Evolutionary conservation across 176 grass and related monocot species (phyloP), one percentile per base, ranked within the genome.

Genomic region (Dendrocalamus sinicus): DNA sequence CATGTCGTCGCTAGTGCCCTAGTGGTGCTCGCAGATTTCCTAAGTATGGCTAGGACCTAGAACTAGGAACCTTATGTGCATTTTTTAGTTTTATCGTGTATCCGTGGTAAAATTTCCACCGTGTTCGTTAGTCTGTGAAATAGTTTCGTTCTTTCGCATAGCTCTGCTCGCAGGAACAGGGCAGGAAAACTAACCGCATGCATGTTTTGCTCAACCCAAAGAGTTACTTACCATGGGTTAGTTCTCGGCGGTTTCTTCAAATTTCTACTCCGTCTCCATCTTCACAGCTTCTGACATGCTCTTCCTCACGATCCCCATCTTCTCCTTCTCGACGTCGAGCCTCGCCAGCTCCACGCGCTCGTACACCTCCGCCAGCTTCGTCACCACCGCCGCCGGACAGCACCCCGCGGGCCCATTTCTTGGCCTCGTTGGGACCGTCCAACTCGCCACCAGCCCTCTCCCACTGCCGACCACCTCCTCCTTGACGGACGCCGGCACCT

Each of bases 331-430:
- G 14, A 52, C 7, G 46, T 12, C 20, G 26, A 83, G 68, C 73
- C 48, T 72, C 24, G 67, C 58, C 79, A 83, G n/a, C 73, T 67
- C 74, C 46, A 90, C 58, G 5, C 48, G 58, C 84, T 77, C 39
- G 58, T 83, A 83, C 67, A 79, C 57, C 45, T 73, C 79, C 26
- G 67, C 84, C 24, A 86, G 84, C 48, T 78, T 83, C 84, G 20
- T 30, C 79, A 78, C 57, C 84, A 59, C 73, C 47, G 20, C 26
- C 39, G 20, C 20, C 57, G 73, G 14, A 28, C 47, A 82, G 45
- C 26, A 37, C 35, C 7, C 73, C 55, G 54, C 63, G 22, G 4
- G 22, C 46, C n/a, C 78, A 6, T n/a, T 81, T 28, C 85, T 67
- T 59, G 37, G 78, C 59, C 58, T 74, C 85, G n/a, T 77, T 57